phyloP scores from a whole-genome alignment of 2,329 filamentous ascomycete genomes.

The Alternaria ethzedia region DNA sequence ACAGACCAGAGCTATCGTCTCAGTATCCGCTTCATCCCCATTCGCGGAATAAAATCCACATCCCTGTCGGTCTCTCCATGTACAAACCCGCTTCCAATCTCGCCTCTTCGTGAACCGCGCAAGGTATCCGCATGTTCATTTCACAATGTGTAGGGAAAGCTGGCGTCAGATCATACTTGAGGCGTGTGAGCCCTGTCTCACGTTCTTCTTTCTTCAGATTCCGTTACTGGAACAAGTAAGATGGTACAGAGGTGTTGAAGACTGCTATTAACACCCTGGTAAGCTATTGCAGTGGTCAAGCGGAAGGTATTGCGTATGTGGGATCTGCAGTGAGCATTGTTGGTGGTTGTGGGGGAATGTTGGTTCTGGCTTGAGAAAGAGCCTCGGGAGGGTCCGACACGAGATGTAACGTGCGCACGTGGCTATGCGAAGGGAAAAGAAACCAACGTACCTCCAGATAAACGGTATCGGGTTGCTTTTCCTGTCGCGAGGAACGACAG shows the following conservation, averaged over 20 bases:
- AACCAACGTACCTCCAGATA: background rate
- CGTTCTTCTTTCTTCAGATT: constrained; percentile 8
- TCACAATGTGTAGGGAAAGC: background rate
- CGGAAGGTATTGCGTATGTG: background rate
- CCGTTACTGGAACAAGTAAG: constrained; percentile 19
- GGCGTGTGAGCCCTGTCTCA: constrained; percentile 10
- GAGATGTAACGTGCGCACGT: background rate
- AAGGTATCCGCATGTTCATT: constrained; percentile 1
- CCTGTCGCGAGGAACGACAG: background rate
- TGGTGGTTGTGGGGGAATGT: constrained; percentile 6
- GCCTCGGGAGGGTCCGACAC: background rate
- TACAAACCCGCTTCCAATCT: constrained; percentile 3
- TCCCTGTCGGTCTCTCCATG: background rate
- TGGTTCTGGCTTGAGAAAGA: background rate
- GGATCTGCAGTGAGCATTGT: constrained; percentile 7
- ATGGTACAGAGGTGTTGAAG: constrained; percentile 15
- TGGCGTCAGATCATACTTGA: constrained; percentile 13
- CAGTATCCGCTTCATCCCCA: constrained; percentile 5
- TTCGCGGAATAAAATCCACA: constrained; percentile 12
- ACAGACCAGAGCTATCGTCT: background rate
- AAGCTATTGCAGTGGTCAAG: constrained; percentile 18
- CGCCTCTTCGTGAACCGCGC: background rate
- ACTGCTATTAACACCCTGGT: constrained; percentile 31
- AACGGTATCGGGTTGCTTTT: background rate
- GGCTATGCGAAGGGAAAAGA: background rate